Evolutionary conservation across 2,329 filamentous ascomycete species (phyloP).

Genomic region (Myriosclerotinia scirpicola): DNA sequence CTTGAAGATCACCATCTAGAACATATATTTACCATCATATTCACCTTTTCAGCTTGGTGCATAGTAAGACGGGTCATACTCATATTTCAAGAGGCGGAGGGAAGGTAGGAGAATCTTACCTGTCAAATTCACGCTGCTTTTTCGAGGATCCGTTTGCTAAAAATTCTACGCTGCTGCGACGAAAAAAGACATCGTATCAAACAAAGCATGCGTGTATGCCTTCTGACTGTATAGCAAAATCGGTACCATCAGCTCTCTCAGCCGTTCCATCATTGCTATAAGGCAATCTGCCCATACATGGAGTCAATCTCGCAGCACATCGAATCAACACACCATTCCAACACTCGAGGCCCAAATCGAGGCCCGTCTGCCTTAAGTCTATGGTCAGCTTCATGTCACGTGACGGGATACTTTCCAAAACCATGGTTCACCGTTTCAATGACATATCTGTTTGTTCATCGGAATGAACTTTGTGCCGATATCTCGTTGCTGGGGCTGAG

Average conservation of each 20-base stretch:
- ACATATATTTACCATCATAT: background rate
- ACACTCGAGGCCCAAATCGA: slow-evolving; percentile 21
- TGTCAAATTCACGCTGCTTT: background rate
- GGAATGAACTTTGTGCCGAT: background rate
- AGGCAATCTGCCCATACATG: slow-evolving; percentile 7
- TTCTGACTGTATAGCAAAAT: background rate
- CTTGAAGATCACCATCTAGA: slow-evolving; percentile 19
- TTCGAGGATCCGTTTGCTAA: background rate
- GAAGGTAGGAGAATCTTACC: background rate
- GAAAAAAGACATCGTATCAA: background rate
- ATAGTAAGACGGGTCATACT: background rate
- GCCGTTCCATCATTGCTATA: slow-evolving; percentile 12
- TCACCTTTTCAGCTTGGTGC: slow-evolving; percentile 22
- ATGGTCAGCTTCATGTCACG: slow-evolving; percentile 19
- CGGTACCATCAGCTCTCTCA: background rate
- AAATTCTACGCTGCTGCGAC: background rate
- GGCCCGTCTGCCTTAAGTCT: slow-evolving; percentile 19
- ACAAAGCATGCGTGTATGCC: slow-evolving; percentile 5
- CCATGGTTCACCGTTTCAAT: slow-evolving; percentile 15
- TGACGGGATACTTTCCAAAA: slow-evolving; percentile 3
- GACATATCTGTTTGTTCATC: background rate
- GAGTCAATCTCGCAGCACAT: background rate
- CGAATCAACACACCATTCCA: slow-evolving; percentile 13
- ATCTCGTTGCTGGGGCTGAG: slow-evolving; percentile 7
- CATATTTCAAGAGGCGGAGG: background rate